Base-by-base conservation (phyloP, 331 rosid species). In the Spiraea crenata region DNA sequence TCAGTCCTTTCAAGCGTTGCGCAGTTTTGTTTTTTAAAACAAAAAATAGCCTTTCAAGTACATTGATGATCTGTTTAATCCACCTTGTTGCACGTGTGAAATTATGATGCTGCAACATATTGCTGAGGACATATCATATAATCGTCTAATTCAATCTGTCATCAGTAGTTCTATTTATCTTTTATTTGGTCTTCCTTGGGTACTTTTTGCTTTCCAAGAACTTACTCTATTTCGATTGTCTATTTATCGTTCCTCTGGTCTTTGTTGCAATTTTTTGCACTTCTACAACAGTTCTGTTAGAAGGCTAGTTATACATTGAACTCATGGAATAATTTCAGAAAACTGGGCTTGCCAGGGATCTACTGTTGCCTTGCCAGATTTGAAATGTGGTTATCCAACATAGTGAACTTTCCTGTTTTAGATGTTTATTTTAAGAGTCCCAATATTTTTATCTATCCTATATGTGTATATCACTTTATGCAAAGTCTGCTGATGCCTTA, bases 401-500 rank as follows among this genome's bases (percentile, higher is more conserved):
- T 58, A 16, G 42, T 42, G 50, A 42, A 54, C 39, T 57, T 55
- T 19, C 42, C 65, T 42, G 12, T 5, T 70, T 25, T 17, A 25
- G 47, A n/a, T 63, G n/a, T 14, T 48, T 34, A n/a, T n/a, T 76
- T 25, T 8, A 42, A 4, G 39, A 57, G 16, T 31, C 20, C 54
- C 11, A 45, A 50, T 61, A 9, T 9, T 63, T 72, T n/a, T 51
- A 20, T n/a, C 35, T 72, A 63, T 65, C 40, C 14, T 63, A 10
- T 13, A 17, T 19, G 34, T 46, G 17, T 63, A 17, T 42, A 39
- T 42, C 46, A 59, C 39, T 31, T 15, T 47, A 37, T 55, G 11
- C 4, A 1, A 63, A 44, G 55, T 51, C 20, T 73, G 52, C 54
- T 52, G 63, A 65, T 57, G 47, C 52, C 57, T 71, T 75, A 63